phyloP scores from a whole-genome alignment of 768 basidiomycete genomes.

The Mycena crocata region DNA sequence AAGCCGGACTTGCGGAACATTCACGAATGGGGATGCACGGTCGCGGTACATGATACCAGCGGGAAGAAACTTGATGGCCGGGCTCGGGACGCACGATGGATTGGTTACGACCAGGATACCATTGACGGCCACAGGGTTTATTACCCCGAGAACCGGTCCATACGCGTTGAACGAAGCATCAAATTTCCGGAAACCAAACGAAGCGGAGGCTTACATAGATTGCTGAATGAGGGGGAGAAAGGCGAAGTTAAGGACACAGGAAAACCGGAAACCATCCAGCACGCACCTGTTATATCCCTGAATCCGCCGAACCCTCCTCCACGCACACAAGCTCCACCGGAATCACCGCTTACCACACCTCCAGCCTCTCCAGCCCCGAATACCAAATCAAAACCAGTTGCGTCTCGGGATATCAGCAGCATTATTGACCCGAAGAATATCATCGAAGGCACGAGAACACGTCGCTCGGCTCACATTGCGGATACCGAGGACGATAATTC shows the following conservation, averaged over 20 bases:
- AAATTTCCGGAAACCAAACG: neutral
- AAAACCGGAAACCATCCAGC: slow-evolving; percentile 24
- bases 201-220: slow-evolving; percentile 15
- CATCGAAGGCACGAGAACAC: slow-evolving; percentile 16
- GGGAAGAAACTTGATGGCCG: slow-evolving; percentile 41
- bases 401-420: slow-evolving; percentile 17
- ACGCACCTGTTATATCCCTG: slow-evolving; percentile 23
- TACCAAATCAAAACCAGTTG: neutral
- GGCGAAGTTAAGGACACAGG: slow-evolving; percentile 4
- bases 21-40: slow-evolving; percentile 3
- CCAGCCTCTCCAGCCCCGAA: slow-evolving; percentile 6
- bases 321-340: neutral
- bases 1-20: slow-evolving; percentile 37
- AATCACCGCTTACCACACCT: slow-evolving; percentile 20
- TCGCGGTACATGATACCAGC: slow-evolving; percentile 33
- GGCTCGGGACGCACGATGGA: slow-evolving; percentile 43
- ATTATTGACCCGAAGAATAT: slow-evolving; percentile 22
- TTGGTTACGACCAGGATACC: slow-evolving; percentile 47
- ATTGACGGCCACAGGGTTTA: slow-evolving; percentile 40
- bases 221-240: slow-evolving; percentile 35
- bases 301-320: too few relatives aligned
- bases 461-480: slow-evolving; percentile 7
- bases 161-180: neutral
- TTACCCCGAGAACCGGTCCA: neutral
- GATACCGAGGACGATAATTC: neutral